Conservation (phyloP, 202 grass and related monocot species). For the Schoenoplectus triqueter region DNA sequence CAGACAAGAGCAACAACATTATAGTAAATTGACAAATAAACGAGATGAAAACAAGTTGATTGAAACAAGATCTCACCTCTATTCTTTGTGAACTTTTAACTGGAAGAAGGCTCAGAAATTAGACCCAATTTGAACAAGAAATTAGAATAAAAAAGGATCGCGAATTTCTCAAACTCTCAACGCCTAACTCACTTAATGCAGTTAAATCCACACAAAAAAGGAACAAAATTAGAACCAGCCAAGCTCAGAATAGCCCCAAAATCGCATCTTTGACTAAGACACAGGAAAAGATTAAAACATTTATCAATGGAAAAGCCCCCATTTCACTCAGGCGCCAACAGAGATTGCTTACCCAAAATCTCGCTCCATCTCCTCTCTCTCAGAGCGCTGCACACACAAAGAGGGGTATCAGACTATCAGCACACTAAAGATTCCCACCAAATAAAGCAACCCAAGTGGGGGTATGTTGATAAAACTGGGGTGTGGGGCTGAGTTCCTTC, state of each 20-base stretch:
- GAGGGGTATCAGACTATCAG: constrained; percentile 18
- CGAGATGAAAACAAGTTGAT: not conserved
- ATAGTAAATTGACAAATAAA: constrained; percentile 19
- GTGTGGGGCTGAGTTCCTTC: not conserved
- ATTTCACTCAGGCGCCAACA: constrained; percentile 3
- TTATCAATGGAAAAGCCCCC: constrained; percentile 29
- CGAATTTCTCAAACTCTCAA: not conserved
- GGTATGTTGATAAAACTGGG: constrained; percentile 7
- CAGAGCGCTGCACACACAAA: constrained; percentile 32
- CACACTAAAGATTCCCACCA: constrained; percentile 39
- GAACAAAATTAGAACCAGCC: constrained; percentile 30
- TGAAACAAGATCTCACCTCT: constrained; percentile 3
- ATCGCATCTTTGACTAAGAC: not conserved
- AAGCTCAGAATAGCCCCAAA: constrained; percentile 25
- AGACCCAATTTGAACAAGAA: constrained; percentile 20
- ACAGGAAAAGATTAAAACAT: not conserved
- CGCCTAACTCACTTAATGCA: not conserved
- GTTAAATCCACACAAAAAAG: not conserved
- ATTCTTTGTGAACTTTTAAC: not conserved
- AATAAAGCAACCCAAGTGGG: constrained; percentile 42
- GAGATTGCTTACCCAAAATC: constrained; percentile 21
- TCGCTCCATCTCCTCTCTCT: not conserved
- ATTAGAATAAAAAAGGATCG: not conserved
- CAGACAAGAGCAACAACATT: constrained; percentile 7
- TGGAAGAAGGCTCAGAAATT: not conserved